Evolutionary conservation across 2,329 filamentous ascomycete genomes (phyloP), one percentile per base, ranked within the genome.

Genomic region (Cercospora sesami): DNA sequence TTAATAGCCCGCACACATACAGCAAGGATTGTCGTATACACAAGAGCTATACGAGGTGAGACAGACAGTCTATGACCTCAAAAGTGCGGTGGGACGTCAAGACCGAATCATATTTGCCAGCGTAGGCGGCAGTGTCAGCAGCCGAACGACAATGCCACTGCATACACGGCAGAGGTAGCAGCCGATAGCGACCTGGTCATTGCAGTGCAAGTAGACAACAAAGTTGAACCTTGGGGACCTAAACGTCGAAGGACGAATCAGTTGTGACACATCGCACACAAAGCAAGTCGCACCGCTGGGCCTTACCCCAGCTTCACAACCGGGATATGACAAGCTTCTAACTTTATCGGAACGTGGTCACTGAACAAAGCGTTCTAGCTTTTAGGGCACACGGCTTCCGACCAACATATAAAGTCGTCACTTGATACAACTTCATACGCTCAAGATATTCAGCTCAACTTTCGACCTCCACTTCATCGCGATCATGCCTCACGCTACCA

Each of bases 401-500:
- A 26, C 45, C 21, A 51, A 23, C 21, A 51, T 23, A 26, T 26
- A 51, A 48, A 26, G 18, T 14, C 12, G 45, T 7, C 45, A 51
- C 45, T 16, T 14, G 18, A 14, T 7, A 21, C 18, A 51, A 23
- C 10, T 26, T 14, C 9, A 14, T 3, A 7, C 18, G 10, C 16
- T 26, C 45, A 16, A 23, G 10, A 14, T 23, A 12, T 26, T 8
- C 48, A 55, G 23, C 48, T 55, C 48, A 26, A n/a, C 5, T n/a
- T 55, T 28, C 23, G 23, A n/a, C 6, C 1, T 3, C 1, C 23
- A n/a, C 12, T 28, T 28, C 5, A 60, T 4, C 5, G 31, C 58
- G 31, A 55, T 26, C 26, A 66, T 66, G 59, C 60, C 64, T 42
- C 64, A 66, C 59, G 36, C 48, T 31, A 66, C 64, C 30, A 26